Evolutionary conservation across 2,329 filamentous ascomycete genomes (phyloP), one percentile per base, ranked within the genome.

Genomic region (Pseudocercospora ulei): DNA sequence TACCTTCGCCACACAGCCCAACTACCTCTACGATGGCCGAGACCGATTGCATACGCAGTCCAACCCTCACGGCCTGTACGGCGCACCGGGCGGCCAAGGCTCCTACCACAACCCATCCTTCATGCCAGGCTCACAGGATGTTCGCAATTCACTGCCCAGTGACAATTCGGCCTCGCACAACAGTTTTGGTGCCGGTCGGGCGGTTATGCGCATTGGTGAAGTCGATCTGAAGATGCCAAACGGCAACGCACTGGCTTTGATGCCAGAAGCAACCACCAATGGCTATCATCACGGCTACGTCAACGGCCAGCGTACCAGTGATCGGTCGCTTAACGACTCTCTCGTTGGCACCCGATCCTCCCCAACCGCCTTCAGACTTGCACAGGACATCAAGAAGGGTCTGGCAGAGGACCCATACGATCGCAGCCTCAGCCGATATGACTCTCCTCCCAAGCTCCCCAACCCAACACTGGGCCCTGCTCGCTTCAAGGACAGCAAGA

Each of bases 401-500:
- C 22, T 25, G 16, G 46, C 46, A 4, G 48, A 50, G 19, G 43
- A 50, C 14, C 48, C 48, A 2, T 43, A 35, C 27, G 48, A 50
- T 13, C 39, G 41, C 33, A 35, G 8, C 6, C 39, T 48, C 18
- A 42, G 27, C 11, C 39, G 36, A 4, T 44, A 44, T 38, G 38
- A 40, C 27, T 43, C 37, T 4, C 34, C 39, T 7, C 34, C 14
- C 7, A 40, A 37, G 33, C 26, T 38, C 9, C 19, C 34, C 5
- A 38, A 42, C 16, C 48, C 46, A 13, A 38, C 39, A 2, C 35
- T 50, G 7, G 56, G 19, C 39, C 56, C 20, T 51, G 55, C 24
- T 17, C 48, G 48, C 9, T 49, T 48, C 43, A 44, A 47, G 31
- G 46, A 50, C 34, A 48, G 39, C 41, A 44, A 39, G 35, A 43